Evolutionary conservation across 805 yeast genomes (phyloP).

Genomic region (Tetrapisispora pingtungensis): DNA sequence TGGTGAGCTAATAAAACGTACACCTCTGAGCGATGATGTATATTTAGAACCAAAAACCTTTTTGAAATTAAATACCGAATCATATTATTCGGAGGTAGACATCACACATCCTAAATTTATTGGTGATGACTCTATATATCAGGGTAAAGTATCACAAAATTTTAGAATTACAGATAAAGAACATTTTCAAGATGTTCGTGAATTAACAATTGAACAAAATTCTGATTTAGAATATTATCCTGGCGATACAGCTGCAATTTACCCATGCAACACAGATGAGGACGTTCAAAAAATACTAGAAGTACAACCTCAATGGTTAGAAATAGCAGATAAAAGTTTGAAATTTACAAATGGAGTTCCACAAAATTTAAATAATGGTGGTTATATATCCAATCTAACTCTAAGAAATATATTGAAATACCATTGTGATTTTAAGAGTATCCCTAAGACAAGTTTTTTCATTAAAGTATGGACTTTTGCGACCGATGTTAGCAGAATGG

Average conservation of each 20-base stretch:
- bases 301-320: conserved; percentile 60
- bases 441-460: conserved; percentile 82
- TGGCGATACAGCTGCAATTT: conserved; percentile 74
- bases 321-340: conserved; percentile 50
- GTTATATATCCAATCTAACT: conserved; percentile 51
- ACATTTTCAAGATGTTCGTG: conserved; percentile 89
- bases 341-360: conserved; percentile 22
- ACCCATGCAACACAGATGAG: conserved; percentile 57
- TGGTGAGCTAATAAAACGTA: conserved; percentile 14
- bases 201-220: conserved; percentile 34
- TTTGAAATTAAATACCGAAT: conserved; percentile 4
- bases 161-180: conserved; percentile 52
- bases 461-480: conserved; percentile 65
- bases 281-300: conserved; percentile 58
- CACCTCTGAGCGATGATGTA: conserved; percentile 14
- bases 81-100: background rate
- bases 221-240: conserved; percentile 39
- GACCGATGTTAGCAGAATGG: conserved; percentile 33
- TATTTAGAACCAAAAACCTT: conserved; percentile 25
- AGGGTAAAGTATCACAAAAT: conserved; percentile 43
- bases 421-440: conserved; percentile 72
- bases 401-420: conserved; percentile 61
- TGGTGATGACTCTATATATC: conserved; percentile 11
- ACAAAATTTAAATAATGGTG: conserved; percentile 41
- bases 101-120: conserved; percentile 4